These are phyloP conservation scores for Tuber brumale DNA, from an alignment of 495 filamentous ascomycete genomes.

Conservation along the genomic window DNA sequence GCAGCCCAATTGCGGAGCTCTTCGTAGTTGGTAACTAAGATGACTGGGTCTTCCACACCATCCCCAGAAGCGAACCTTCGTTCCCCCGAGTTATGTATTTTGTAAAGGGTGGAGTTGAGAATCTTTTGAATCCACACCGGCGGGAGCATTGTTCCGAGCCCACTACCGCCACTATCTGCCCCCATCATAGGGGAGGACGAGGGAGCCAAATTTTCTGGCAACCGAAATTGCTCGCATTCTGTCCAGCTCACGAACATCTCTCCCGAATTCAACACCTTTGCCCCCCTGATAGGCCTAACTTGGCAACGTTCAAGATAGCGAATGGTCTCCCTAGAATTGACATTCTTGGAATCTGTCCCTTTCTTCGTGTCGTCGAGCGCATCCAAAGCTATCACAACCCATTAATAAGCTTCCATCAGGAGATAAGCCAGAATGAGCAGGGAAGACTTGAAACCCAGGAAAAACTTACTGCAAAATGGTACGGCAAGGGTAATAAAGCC, in stretches of 20 bases:
- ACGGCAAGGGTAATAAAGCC: conserved; percentile 61
- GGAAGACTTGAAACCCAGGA: not conserved
- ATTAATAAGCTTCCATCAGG: conserved; percentile 12
- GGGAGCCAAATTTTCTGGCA: conserved; percentile 37
- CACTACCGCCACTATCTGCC: conserved; percentile 25
- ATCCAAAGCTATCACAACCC: conserved; percentile 36
- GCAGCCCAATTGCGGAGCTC: conserved; percentile 53
- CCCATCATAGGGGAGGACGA: conserved; percentile 39
- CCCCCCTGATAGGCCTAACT: conserved; percentile 47
- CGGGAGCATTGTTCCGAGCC: conserved; percentile 42
- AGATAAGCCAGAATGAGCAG: not conserved
- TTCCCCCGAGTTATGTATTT: conserved; percentile 51
- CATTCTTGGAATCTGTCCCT: conserved; percentile 51
- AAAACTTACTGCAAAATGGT: conserved; percentile 58
- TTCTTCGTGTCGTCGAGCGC: conserved; percentile 52
- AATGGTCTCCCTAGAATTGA: conserved; percentile 59
- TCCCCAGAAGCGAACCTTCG: conserved; percentile 37
- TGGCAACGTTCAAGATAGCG: conserved; percentile 61
- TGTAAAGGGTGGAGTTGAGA: conserved; percentile 58
- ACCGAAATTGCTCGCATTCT: conserved; percentile 56
- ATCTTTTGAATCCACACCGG: conserved; percentile 42
- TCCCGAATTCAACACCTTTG: conserved; percentile 53
- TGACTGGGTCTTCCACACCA: conserved; percentile 47
- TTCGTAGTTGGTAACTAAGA: conserved; percentile 55
- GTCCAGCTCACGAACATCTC: conserved; percentile 56